Conservation (phyloP, 345 rosid genomes). For the Pistacia integerrima region DNA sequence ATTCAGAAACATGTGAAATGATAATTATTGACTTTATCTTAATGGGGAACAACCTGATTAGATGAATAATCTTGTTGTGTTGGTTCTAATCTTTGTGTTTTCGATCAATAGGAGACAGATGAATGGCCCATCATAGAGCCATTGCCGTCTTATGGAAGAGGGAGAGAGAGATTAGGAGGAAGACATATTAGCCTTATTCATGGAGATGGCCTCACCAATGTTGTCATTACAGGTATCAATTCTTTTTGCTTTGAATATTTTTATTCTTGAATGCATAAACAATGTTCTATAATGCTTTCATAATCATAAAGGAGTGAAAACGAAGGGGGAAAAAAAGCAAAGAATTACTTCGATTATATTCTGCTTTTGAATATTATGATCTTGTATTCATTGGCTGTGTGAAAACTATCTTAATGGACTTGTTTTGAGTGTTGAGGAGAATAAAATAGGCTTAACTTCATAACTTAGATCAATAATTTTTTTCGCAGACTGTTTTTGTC, state of each 20-base stretch:
- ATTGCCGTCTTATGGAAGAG: slow-evolving; percentile 98
- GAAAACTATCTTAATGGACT: background rate
- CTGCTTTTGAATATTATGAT: background rate
- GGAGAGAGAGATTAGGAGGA: slow-evolving; percentile 95
- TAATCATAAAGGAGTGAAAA: background rate
- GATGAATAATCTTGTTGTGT: background rate
- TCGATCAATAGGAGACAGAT: slow-evolving; percentile 50
- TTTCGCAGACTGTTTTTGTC: no score
- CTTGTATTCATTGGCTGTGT: background rate
- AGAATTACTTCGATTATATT: background rate
- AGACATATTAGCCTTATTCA: slow-evolving; percentile 98
- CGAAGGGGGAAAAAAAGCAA: background rate
- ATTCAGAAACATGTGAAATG: no score
- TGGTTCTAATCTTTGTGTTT: background rate
- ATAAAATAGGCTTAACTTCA: no score
- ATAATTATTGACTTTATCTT: no score
- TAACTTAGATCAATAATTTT: no score
- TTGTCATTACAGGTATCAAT: slow-evolving; percentile 76
- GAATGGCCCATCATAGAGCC: slow-evolving; percentile 97
- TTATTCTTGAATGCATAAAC: background rate
- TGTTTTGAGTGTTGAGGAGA: background rate
- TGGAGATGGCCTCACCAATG: slow-evolving; percentile 85
- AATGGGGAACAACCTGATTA: no score
- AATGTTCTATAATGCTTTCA: background rate
- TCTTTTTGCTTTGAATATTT: background rate